Conservation (phyloP, 169 alveolate genomes). For the Babesia caballi region DNA sequence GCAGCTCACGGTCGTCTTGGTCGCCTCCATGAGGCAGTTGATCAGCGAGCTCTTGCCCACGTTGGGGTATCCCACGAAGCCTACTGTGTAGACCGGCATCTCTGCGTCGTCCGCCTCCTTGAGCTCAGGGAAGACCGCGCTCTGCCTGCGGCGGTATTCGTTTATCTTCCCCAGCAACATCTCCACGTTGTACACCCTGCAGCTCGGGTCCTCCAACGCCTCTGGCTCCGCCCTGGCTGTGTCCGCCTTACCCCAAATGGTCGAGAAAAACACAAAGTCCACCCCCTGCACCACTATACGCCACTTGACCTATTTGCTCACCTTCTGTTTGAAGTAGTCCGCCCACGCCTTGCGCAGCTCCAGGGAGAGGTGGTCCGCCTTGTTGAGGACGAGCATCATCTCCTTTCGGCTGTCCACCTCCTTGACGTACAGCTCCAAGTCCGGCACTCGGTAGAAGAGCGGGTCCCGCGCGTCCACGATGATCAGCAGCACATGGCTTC, state of each 20-base stretch:
- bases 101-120: not conserved
- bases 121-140: conserved; percentile 5
- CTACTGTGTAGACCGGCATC: conserved; percentile 81
- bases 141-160: conserved; percentile 37
- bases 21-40: conserved; percentile 91
- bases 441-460: conserved; percentile 87
- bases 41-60: conserved; percentile 99
- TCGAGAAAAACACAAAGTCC: conserved; percentile 89
- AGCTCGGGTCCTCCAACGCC: not conserved
- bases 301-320: not conserved
- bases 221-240: not conserved
- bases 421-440: conserved; percentile 86
- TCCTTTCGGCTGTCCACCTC: conserved; percentile 87
- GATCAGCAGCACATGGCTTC: conserved; percentile 89
- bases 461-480: conserved; percentile 98
- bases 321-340: conserved; percentile 81
- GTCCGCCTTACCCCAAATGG: conserved; percentile 60
- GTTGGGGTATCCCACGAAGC: conserved; percentile 99
- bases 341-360: conserved; percentile 90
- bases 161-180: conserved; percentile 59
- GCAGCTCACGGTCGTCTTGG: conserved; percentile 92
- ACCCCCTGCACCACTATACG: conserved; percentile 52
- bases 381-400: conserved; percentile 85
- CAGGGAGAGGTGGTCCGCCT: conserved; percentile 90
- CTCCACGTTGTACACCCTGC: conserved; percentile 61